Evolutionary conservation across 208 protist species (phyloP), one percentile per base, ranked within the genome.

Genomic region (Trypanosoma platydactyli): DNA sequence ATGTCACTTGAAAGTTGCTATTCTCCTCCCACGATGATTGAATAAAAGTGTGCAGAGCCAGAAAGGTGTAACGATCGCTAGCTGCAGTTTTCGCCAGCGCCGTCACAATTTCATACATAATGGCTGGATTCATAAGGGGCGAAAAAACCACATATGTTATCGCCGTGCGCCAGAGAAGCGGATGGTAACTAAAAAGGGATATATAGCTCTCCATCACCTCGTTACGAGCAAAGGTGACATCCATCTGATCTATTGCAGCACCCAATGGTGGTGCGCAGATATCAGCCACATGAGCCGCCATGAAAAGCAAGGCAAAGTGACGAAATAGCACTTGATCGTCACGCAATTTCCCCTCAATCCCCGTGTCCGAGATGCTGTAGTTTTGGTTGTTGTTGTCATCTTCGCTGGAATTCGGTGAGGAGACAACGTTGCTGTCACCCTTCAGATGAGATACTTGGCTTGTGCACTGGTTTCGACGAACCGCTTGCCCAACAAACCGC

Each of bases 251-350:
- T 11, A 78, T 68, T 3, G 64, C 60, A 20, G 73, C 64, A 18
- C 65, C 65, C 40, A 76, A 22, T 12, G 80, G 52, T 18, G 86
- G 82, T 0, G 80, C 80, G 64, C 85, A 92, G 24, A 92, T 56
- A 52, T 95, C 90, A 0, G 87, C 83, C 13, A 94, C 53, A 72
- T 95, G 90, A 12, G 90, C 87, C 13, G 90, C 67, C 79, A 94
- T 90, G 60, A 66, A 85, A 7, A 68, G 24, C 45, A 92, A 49
- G 0, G 64, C 48, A 40, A 94, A 86, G 49, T 70, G 76, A 16
- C 82, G 81, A n/a, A 72, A 49, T 15, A 56, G 20, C 22, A 42
- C 56, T 62, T 38, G 5, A 16, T 54, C 38, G n/a, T 3, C 48
- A 33, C 13, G 48, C 24, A 29, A 46, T 18, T 66, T 54, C 35